Conservation (phyloP, 768 basidiomycete genomes). For the Amanita jacksonii region DNA sequence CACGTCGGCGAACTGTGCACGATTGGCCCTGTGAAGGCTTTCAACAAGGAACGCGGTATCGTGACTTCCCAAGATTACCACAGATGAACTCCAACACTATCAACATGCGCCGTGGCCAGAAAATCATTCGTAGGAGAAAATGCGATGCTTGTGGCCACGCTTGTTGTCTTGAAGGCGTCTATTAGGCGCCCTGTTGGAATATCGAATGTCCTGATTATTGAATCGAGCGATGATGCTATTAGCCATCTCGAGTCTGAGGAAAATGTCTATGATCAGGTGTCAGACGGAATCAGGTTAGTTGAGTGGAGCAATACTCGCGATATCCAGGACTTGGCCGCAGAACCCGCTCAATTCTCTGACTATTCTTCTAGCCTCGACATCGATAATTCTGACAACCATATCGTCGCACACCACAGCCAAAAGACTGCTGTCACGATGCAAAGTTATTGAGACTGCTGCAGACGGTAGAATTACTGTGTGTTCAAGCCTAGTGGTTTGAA, state of each 20-base stretch:
- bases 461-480: conserved; percentile 61
- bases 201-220: conserved; percentile 90
- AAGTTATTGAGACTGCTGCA: conserved; percentile 53
- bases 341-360: conserved; percentile 88
- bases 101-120: conserved; percentile 89
- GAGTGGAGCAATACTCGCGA: conserved; percentile 39
- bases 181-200: conserved; percentile 89
- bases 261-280: conserved; percentile 53
- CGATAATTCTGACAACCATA: conserved; percentile 72
- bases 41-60: too few species aligned
- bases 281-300: conserved; percentile 4
- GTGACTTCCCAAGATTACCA: conserved; percentile 47
- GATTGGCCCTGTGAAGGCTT: conserved; percentile 67
- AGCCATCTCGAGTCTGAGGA: conserved; percentile 96
- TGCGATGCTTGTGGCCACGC: conserved; percentile 80
- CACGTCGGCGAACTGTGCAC: conserved; percentile 86
- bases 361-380: conserved; percentile 80
- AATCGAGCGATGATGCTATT: conserved; percentile 80
- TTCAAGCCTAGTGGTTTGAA: conserved; percentile 74
- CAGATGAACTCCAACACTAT: conserved; percentile 90
- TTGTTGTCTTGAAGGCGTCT: conserved; percentile 82
- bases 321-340: conserved; percentile 77
- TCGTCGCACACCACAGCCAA: conserved; percentile 84
- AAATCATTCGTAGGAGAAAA: conserved; percentile 97
- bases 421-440: conserved; percentile 82